Percentiles rank a stretch among this genome's conserved stretches.
Conservation (phyloP, 768 basidiomycete genomes). For the Suillus ampliporus region DNA sequence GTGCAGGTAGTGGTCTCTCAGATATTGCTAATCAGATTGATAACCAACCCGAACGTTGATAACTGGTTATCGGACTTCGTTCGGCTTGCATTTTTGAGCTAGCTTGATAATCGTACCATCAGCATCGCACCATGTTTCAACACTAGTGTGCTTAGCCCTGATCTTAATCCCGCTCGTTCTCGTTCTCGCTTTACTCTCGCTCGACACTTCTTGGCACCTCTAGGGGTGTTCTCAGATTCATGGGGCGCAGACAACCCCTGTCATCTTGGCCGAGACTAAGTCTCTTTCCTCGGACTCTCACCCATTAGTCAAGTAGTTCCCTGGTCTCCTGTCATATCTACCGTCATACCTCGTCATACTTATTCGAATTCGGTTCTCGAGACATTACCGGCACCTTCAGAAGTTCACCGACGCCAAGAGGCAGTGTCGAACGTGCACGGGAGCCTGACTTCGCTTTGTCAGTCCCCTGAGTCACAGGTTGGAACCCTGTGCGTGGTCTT, state of each 20-base stretch:
- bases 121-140: conserved; percentile 11
- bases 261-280: too few species aligned
- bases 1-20: neutral
- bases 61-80: conserved; percentile 15
- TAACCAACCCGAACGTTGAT: conserved; percentile 6
- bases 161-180: neutral
- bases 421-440: conserved; percentile 2
- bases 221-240: too few species aligned
- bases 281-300: neutral
- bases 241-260: too few species aligned
- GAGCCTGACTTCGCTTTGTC: neutral
- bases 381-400: neutral
- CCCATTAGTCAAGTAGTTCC: neutral
- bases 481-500: too few species aligned
- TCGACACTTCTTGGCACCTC: neutral
- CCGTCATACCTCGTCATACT: neutral
- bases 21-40: conserved; percentile 7
- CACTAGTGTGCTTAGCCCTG: neutral
- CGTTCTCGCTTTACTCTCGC: neutral
- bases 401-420: neutral
- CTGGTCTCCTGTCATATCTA: neutral
- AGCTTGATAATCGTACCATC: conserved; percentile 6
- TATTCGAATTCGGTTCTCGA: neutral
- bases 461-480: too few species aligned
- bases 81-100: conserved; percentile 11